Evolutionary conservation across 2,329 filamentous ascomycete species (phyloP).

Genomic region (Cadophora sp.): DNA sequence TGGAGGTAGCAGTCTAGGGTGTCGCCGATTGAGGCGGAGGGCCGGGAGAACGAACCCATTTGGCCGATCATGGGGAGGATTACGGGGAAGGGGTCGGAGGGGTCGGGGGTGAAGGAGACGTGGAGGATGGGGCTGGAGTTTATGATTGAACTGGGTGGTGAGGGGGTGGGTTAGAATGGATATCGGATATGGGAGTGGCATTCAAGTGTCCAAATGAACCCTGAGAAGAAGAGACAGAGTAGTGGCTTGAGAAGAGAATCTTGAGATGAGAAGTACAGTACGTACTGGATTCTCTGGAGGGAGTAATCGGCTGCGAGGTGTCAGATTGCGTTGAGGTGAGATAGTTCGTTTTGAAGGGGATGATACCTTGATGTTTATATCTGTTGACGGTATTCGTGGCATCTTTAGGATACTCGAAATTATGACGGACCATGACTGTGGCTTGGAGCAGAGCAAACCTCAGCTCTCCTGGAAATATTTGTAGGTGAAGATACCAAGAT

Average conservation of each 20-base stretch:
- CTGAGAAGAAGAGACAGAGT: too few species aligned
- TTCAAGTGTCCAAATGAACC: too few species aligned
- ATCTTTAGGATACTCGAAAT: conserved; percentile 38
- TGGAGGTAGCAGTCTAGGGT: conserved; percentile 82
- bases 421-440: conserved; percentile 34
- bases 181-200: too few species aligned
- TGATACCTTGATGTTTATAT: conserved; percentile 39
- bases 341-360: not conserved
- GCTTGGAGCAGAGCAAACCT: not conserved
- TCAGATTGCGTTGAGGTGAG: not conserved
- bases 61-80: conserved; percentile 87
- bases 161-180: not conserved
- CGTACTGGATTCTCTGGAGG: conserved; percentile 68
- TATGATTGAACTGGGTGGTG: conserved; percentile 57
- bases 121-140: conserved; percentile 74
- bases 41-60: conserved; percentile 74
- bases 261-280: not conserved
- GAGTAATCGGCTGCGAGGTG: conserved; percentile 32
- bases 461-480: not conserved
- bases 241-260: too few species aligned
- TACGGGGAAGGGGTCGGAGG: conserved; percentile 67
- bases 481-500: not conserved
- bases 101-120: conserved; percentile 44
- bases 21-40: conserved; percentile 68
- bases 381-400: conserved; percentile 38